Evolutionary conservation across 352 stramenopile genomes (phyloP), one percentile per base, ranked within the genome.

Genomic region (Globisporangium cederbergense): DNA sequence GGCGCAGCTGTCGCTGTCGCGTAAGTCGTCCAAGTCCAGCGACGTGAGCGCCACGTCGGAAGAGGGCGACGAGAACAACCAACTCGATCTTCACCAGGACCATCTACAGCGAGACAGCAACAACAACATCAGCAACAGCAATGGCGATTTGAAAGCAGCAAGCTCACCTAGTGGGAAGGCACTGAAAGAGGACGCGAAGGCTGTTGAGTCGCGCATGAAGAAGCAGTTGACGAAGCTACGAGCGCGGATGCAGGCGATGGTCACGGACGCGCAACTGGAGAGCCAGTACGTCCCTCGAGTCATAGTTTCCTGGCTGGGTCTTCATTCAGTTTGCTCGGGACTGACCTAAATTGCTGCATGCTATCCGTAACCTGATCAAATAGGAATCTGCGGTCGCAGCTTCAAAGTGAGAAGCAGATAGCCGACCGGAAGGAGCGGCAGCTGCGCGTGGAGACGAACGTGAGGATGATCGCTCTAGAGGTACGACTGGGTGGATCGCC

Each of bases 231-330:
- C 75, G 18, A 71, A 68, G 16, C 62, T 89, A 14, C 76, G 78
- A 20, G 78, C 78, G 22, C 73, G 64, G 9, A 85, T 88, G 78
- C 78, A 86, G 50, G 66, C 73, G n/a, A 72, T 82, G 38, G 78
- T 83, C 30, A 65, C 79, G 11, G 73, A 88, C 30, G 70, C 69
- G 1, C 73, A 85, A 60, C 61, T 67, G 0, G 76, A 89, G 58
- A 73, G 71, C 18, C 60, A 81, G 77, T 86, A 77, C 55, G 62
- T 53, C 5, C 1, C 34, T 59, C 16, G 58, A 65, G 62, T 62
- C 3, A 14, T 20, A 47, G 28, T 47, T 30, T 20, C 22, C n/a
- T 49, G 34, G 54, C 62, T 75, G 4, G 13, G 5, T 4, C 2
- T 47, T 47, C 9, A 11, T 42, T 47, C 4, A 22, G 18, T 22